Base-by-base conservation (phyloP, 495 filamentous ascomycete species). In the Annulohypoxylon moriforme region DNA sequence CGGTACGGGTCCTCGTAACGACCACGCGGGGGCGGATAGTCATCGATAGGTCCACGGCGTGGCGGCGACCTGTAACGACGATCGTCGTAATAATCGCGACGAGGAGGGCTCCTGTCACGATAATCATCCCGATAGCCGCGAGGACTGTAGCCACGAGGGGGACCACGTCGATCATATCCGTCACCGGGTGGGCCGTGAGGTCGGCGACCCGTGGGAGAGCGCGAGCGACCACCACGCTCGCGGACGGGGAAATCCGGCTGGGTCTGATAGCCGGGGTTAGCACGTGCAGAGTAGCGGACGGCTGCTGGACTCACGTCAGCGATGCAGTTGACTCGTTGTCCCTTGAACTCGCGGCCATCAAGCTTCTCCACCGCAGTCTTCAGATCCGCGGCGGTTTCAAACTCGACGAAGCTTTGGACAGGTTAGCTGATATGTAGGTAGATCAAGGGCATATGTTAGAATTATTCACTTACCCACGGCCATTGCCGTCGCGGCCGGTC, bases 341-440 rank as follows among this genome's bases (percentile, higher is more conserved):
- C 93, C 82, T 98, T 97, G 83, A 98, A 98, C 68, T 96, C 93
- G 73, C 89, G 89, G 69, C 87, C 88, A 75, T 99, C 95, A 47
- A 99, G 90, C 80, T 97, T 97, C 76, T 97, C 91, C 63, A 98
- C 91, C 38, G 96, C 96, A 42, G 90, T 89, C 79, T 93, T 94
- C 62, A 99, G 84, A 79, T 99, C 96, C 60, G 88, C 89, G 31
- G 91, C 90, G 55, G 93, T 97, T 82, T 99, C 96, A 75, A 97
- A 99, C 79, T 99, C 96, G 74, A 99, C 96, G 81, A 98, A 98
- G 78, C 96, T 98, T 71, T 53, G 31, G 29, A 31, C 53, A 56
- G n/a, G n/a, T 62, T 55, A 67, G 46, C 13, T 31, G 36, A 33
- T 7, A n/a, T 34, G 44, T 22, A 36, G 38, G 4, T 42, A 50